Evolutionary conservation across 495 filamentous ascomycete genomes (phyloP), one percentile per base, ranked within the genome.

Genomic region (Thermochaetoides thermophila): DNA sequence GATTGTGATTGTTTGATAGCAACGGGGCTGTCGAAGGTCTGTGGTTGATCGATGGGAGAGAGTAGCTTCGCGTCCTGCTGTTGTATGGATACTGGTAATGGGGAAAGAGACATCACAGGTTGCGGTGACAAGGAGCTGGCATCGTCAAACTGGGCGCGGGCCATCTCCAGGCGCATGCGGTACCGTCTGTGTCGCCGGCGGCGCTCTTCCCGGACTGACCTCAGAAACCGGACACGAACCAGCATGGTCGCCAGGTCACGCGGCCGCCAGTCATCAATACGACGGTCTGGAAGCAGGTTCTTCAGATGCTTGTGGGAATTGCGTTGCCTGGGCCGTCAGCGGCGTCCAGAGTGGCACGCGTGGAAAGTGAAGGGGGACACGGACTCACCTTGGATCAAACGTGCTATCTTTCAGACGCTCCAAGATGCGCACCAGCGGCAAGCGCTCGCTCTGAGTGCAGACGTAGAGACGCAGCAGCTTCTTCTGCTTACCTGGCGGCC

Each of bases 301-400:
- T 42, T 46, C 4, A 54, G 37, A 29, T 52, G 50, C 35, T 54
- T 54, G 48, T 54, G 50, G 3, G 50, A 47, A 42, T 54, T 54
- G 31, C 50, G 50, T 24, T 54, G 50, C 32, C 50, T 54, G 27
- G 7, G 15, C 7, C 13, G 27, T 43, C 32, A 35, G 17, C 19
- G 12, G 17, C 8, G 26, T 22, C 22, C 27, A 11, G 15, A 5
- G 15, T 15, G 16, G 22, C 27, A 16, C 15, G 11, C 25, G 17
- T 13, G 16, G 8, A 17, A n/a, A 22, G n/a, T 11, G 26, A 32
- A 12, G 10, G 14, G 5, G 24, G 35, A 18, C 20, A 35, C 13
- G 22, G 17, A n/a, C 47, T 35, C 36, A 54, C 50, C 45, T 52
- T 14, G 50, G 50, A 32, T 54, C 48, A 35, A 54, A 54, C 7